phyloP scores from a whole-genome alignment of 2,329 filamentous ascomycete genomes.

The Blastomyces emzantsi region DNA sequence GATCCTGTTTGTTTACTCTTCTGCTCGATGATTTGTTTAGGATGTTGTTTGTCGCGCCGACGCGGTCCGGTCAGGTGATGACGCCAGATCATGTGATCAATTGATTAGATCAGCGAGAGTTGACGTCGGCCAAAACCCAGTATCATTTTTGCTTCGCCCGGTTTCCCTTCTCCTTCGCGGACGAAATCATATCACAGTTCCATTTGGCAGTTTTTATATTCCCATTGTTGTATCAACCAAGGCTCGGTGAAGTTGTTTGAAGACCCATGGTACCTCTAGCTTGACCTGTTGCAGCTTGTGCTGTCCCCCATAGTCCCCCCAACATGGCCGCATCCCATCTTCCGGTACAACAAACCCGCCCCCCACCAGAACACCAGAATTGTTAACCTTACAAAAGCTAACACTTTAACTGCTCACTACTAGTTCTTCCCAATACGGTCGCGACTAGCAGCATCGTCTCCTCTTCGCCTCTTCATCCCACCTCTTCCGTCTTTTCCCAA shows the following conservation, averaged over 20 bases:
- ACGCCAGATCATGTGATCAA: background rate
- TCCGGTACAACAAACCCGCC: slow-evolving; percentile 9
- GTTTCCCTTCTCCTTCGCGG: background rate
- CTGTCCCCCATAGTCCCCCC: slow-evolving; percentile 11
- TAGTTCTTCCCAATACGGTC: background rate
- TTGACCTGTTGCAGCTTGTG: slow-evolving; percentile 13
- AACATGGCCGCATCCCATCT: slow-evolving; percentile 12
- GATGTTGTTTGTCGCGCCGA: slow-evolving; percentile 4
- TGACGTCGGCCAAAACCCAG: background rate
- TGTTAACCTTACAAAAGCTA: background rate
- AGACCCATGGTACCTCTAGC: slow-evolving; percentile 13
- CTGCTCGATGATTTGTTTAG: background rate
- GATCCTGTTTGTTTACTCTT: slow-evolving; percentile 1
- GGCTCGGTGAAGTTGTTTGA: background rate
- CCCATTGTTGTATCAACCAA: background rate
- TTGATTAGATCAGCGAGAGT: background rate
- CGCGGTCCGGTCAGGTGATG: slow-evolving; percentile 3
- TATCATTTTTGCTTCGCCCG: background rate
- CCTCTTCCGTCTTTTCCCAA: slow-evolving; percentile 16
- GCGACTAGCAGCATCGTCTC: slow-evolving; percentile 11
- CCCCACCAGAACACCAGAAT: slow-evolving; percentile 9
- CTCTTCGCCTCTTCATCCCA: slow-evolving; percentile 18
- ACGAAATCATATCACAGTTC: background rate
- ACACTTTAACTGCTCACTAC: background rate
- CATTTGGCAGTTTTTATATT: background rate